Conservation (phyloP, 805 yeast species). For the Ogataea nitratoaversa region DNA sequence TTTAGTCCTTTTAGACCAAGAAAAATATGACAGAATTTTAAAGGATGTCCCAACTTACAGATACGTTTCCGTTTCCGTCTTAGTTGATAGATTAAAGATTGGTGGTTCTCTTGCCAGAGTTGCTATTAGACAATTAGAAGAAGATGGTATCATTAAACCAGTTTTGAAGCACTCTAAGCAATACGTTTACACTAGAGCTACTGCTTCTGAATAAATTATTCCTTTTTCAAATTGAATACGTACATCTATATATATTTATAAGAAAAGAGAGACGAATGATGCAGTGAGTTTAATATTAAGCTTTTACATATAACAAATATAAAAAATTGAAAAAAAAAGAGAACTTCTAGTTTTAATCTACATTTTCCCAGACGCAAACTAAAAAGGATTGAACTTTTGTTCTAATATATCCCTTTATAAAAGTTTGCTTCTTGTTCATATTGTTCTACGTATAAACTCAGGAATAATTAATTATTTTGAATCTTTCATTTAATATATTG, state of each 20-base stretch:
- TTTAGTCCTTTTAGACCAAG: slow-evolving; percentile 95
- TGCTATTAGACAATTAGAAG: slow-evolving; percentile 93
- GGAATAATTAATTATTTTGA: too few relatives aligned
- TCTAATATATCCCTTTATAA: too few relatives aligned
- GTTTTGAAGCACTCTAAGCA: slow-evolving; percentile 95
- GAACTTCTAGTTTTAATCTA: too few relatives aligned
- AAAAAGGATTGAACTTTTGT: too few relatives aligned
- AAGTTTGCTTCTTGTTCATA: too few relatives aligned
- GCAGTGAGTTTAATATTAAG: not conserved
- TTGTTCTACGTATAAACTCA: too few relatives aligned
- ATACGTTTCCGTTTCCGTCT: slow-evolving; percentile 95
- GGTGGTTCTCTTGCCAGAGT: slow-evolving; percentile 99
- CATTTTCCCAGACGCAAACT: too few relatives aligned
- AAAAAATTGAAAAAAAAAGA: too few relatives aligned
- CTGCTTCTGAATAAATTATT: slow-evolving; percentile 51
- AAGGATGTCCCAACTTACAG: slow-evolving; percentile 99
- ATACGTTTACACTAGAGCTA: slow-evolving; percentile 88
- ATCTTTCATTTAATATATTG: too few relatives aligned
- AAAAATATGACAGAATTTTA: slow-evolving; percentile 97
- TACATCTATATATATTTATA: not conserved
- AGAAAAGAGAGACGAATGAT: not conserved
- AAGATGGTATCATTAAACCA: slow-evolving; percentile 91
- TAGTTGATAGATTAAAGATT: slow-evolving; percentile 98
- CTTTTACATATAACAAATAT: too few relatives aligned
- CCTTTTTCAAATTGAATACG: not conserved